A percentile compares a stretch with the other conserved stretches of the same genome.
phyloP scores from a whole-genome alignment of 768 basidiomycete species.

The Peribolospora baueri region DNA sequence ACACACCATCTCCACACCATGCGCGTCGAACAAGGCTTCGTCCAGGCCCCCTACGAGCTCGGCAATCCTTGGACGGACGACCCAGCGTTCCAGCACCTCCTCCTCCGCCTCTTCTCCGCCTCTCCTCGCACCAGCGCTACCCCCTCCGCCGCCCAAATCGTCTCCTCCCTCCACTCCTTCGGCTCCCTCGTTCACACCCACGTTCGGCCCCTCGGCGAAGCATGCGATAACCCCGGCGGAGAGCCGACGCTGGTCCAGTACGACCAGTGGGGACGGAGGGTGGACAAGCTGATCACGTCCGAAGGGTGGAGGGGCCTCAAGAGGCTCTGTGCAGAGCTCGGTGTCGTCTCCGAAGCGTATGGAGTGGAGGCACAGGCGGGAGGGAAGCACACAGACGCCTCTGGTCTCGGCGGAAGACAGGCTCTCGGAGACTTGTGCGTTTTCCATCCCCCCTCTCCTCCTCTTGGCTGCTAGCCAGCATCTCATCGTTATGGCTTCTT shows the following conservation, averaged over 20 bases:
- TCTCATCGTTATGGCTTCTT: constrained; percentile 30
- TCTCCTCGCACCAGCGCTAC: background rate
- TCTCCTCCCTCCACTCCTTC: background rate
- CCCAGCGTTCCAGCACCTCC: constrained; percentile 34
- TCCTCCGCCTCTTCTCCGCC: constrained; percentile 33
- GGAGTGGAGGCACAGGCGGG: background rate
- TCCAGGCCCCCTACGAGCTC: constrained; percentile 14
- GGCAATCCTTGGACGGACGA: constrained; percentile 20
- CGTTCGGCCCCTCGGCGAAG: background rate
- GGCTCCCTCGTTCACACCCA: background rate
- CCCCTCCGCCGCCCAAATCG: background rate
- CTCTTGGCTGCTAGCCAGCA: constrained; percentile 33
- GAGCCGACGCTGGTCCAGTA: constrained; percentile 33
- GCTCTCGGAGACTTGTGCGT: too few species aligned
- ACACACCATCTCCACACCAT: constrained; percentile 17
- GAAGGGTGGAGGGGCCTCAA: constrained; percentile 52
- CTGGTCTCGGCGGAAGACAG: constrained; percentile 32
- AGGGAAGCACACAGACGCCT: constrained; percentile 30
- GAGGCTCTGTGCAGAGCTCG: constrained; percentile 36
- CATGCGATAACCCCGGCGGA: constrained; percentile 18
- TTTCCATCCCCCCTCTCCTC: constrained; percentile 13
- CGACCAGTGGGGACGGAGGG: constrained; percentile 42
- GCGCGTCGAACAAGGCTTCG: constrained; percentile 44
- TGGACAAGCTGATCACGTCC: constrained; percentile 42
- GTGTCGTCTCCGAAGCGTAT: constrained; percentile 13